Evolutionary conservation across 345 rosid genomes (phyloP), one percentile per base, ranked within the genome.

Genomic region (Eutrema japonicum): DNA sequence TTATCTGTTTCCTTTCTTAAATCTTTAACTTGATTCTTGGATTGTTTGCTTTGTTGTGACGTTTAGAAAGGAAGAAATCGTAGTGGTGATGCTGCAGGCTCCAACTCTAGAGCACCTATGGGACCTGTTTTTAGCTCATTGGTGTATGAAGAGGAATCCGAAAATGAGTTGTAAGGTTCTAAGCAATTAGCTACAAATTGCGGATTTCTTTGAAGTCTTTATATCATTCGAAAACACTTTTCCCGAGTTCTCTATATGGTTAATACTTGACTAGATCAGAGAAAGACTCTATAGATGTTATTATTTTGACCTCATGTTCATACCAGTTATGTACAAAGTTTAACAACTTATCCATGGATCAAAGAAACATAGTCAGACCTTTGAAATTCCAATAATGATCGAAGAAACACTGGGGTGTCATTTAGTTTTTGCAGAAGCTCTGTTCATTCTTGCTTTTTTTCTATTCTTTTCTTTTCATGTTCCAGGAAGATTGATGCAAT

Each of bases 41-140:
- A 29, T 6, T 51, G n/a, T 30, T 72, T 52, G 11, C 27, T 64
- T 64, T 64, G 8, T 72, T 72, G n/a, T 7, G 26, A 29, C 2
- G 0, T 13, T 37, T 59, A 84, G 89, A 87, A 82, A 83, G 76
- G 82, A 59, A 85, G 76, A 82, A 80, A 74, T 10, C 80, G 85
- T 41, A 78, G 62, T 65, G 81, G 73, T 64, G 84, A 80, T 77
- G 83, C 73, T 52, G 47, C 58, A n/a, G 77, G 68, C 51, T 35
- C 73, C 32, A 86, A 81, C 69, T 59, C 83, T 6, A 82, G 72
- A 73, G 90, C 71, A 72, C 80, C 93, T 4, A 82, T 95, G 91
- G 99, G 98, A 77, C 96, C 99, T 1, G 94, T 95, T 61, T 95
- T 95, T 82, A 95, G 98, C 88, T 86, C 99, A 65, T 79, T 84